A percentile compares a stretch with the other conserved stretches of the same genome.
Conservation (phyloP, 768 basidiomycete genomes). For the Infundibulicybe gibba region DNA sequence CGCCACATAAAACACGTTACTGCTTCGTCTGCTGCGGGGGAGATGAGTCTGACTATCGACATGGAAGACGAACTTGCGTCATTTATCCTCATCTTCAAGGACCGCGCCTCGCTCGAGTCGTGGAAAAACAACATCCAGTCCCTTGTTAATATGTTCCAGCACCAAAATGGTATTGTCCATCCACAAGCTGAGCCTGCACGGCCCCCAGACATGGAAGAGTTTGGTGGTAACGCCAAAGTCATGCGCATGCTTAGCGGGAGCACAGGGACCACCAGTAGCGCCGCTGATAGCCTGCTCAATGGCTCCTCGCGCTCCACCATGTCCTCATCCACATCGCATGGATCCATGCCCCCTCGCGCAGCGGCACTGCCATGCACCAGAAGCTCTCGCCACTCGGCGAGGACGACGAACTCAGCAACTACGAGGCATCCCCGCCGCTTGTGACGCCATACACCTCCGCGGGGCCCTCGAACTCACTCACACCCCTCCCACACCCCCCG, state of each 20-base stretch:
- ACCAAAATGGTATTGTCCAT: constrained; percentile 34
- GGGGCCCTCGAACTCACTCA: constrained; percentile 76
- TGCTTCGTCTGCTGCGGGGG: constrained; percentile 71
- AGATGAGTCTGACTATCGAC: constrained; percentile 92
- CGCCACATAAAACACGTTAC: constrained; percentile 90
- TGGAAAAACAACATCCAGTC: constrained; percentile 85
- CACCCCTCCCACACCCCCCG: constrained; percentile 80
- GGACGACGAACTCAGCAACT: constrained; percentile 61
- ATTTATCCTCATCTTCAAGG: constrained; percentile 95
- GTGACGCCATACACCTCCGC: constrained; percentile 71
- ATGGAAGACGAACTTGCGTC: constrained; percentile 98
- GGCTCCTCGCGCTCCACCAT: constrained; percentile 63
- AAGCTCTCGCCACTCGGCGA: constrained; percentile 69
- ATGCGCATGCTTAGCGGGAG: constrained; percentile 80
- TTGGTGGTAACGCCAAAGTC: constrained; percentile 72
- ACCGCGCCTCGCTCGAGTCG: constrained; percentile 81
- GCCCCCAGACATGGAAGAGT: constrained; percentile 64
- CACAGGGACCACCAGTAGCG: constrained; percentile 61
- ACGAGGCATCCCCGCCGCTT: constrained; percentile 53
- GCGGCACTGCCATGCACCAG: constrained; percentile 26
- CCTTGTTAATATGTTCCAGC: constrained; percentile 71
- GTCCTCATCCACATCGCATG: constrained; percentile 74
- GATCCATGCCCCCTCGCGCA: constrained; percentile 42
- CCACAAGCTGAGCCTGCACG: constrained; percentile 36
- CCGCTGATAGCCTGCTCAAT: constrained; percentile 66